A percentile compares a stretch with the other conserved stretches of the same genome.
These are phyloP conservation scores for Talaromyces thailandensis DNA, from an alignment of 495 filamentous ascomycete species.

Conservation along the genomic window DNA sequence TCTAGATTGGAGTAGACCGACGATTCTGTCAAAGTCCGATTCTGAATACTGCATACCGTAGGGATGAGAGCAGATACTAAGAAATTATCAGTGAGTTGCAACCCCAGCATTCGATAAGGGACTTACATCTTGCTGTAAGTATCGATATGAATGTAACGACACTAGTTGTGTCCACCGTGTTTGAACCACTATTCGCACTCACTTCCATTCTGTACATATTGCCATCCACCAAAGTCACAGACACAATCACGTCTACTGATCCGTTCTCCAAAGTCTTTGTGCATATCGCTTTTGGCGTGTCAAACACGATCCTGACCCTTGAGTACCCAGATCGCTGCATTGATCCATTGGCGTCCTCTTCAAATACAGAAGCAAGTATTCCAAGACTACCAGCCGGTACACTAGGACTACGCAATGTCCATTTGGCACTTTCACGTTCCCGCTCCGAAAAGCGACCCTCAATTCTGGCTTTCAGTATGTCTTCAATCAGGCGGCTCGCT, in stretches of 20 bases:
- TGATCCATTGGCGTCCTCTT: slow-evolving; percentile 41
- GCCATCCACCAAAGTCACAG: slow-evolving; percentile 20
- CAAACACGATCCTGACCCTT: slow-evolving; percentile 29
- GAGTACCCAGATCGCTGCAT: slow-evolving; percentile 20
- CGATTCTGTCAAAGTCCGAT: slow-evolving; percentile 53
- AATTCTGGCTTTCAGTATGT: slow-evolving; percentile 75
- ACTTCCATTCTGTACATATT: slow-evolving; percentile 52
- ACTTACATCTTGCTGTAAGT: slow-evolving; percentile 59
- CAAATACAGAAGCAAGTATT: slow-evolving; percentile 67
- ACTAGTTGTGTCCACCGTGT: slow-evolving; percentile 55
- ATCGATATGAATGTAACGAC: slow-evolving; percentile 58
- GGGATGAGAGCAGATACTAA: slow-evolving; percentile 57
- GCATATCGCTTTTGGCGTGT: slow-evolving; percentile 22
- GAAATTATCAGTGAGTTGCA: neutral
- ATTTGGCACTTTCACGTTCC: slow-evolving; percentile 69
- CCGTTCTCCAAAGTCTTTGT: slow-evolving; percentile 20
- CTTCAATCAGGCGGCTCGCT: slow-evolving; percentile 69
- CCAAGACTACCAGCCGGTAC: slow-evolving; percentile 51
- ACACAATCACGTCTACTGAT: slow-evolving; percentile 30
- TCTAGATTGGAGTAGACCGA: slow-evolving; percentile 47
- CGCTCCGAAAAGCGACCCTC: slow-evolving; percentile 73
- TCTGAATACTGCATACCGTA: slow-evolving; percentile 59
- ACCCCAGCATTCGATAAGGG: neutral
- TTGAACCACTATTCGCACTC: slow-evolving; percentile 50
- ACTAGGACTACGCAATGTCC: slow-evolving; percentile 63